These are phyloP conservation scores for Marchantia paleacea DNA, from an alignment of 225 moss, liverwort and hornwort genomes.

Conservation along the genomic window DNA sequence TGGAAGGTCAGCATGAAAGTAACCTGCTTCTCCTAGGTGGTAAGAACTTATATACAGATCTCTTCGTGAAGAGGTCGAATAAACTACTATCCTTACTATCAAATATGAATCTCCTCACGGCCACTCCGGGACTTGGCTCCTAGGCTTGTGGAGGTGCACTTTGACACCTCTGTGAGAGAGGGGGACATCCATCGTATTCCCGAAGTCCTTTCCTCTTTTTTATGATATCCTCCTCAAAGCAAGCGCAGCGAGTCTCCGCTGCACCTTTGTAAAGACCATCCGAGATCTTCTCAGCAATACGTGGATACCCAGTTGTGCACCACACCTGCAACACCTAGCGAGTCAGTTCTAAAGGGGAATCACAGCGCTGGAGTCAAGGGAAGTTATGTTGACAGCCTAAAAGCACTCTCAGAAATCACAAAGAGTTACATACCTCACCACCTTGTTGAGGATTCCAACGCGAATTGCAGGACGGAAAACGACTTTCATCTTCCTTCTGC, in stretches of 20 bases:
- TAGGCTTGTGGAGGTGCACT: constrained; percentile 39
- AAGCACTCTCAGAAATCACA: background rate
- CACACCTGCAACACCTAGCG: constrained; percentile 61
- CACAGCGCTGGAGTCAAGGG: background rate
- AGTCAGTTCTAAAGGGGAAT: background rate
- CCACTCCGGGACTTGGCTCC: background rate
- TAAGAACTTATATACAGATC: background rate
- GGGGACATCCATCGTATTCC: constrained; percentile 63
- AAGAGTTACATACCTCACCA: constrained; percentile 56
- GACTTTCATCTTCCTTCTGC: constrained; percentile 63
- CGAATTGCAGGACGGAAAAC: constrained; percentile 83
- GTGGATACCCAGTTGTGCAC: constrained; percentile 73
- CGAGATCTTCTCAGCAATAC: constrained; percentile 56
- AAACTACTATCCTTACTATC: background rate
- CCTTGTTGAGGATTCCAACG: constrained; percentile 69
- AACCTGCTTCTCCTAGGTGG: too few relatives aligned
- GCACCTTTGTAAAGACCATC: constrained; percentile 54
- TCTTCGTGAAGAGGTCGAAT: background rate
- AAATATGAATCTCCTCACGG: background rate
- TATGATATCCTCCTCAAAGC: constrained; percentile 55
- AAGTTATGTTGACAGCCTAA: background rate
- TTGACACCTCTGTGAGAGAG: constrained; percentile 33
- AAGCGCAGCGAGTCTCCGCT: constrained; percentile 68
- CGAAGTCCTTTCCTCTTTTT: constrained; percentile 47
- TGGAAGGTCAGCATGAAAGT: too few relatives aligned